phyloP scores from a whole-genome alignment of 306 rosid genomes.

The Vigna trinervia region DNA sequence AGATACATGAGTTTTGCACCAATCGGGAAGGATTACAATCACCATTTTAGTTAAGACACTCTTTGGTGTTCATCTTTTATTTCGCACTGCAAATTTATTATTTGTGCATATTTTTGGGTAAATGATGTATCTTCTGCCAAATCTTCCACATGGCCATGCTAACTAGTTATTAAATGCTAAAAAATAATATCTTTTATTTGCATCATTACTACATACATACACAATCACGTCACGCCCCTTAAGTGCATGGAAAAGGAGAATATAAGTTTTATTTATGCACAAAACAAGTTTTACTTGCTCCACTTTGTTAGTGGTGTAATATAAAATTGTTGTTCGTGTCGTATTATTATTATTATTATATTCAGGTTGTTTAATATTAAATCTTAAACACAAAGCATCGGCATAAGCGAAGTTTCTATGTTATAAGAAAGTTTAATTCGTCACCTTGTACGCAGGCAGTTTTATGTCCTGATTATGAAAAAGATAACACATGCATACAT shows the following conservation, averaged over 20 bases:
- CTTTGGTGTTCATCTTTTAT: neutral
- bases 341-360: too few species aligned
- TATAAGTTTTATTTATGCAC: neutral
- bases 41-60: neutral
- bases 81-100: too few species aligned
- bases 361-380: too few species aligned
- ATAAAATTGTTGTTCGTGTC: neutral
- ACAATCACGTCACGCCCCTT: neutral
- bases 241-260: neutral
- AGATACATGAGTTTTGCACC: conserved; percentile 31
- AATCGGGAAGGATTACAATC: too few species aligned
- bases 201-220: neutral
- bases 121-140: neutral
- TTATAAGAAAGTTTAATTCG: neutral
- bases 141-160: neutral
- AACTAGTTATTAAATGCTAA: too few species aligned
- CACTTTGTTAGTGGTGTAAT: neutral
- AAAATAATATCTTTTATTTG: neutral
- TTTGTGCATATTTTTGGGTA: neutral
- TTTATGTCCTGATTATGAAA: neutral
- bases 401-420: neutral
- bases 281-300: neutral
- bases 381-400: neutral
- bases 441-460: neutral
- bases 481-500: too few species aligned